Percentiles rank a stretch among this genome's conserved stretches.
Evolutionary conservation across 1,284 basidiomycete species (phyloP).

Genomic region (Schizophyllum commune): DNA sequence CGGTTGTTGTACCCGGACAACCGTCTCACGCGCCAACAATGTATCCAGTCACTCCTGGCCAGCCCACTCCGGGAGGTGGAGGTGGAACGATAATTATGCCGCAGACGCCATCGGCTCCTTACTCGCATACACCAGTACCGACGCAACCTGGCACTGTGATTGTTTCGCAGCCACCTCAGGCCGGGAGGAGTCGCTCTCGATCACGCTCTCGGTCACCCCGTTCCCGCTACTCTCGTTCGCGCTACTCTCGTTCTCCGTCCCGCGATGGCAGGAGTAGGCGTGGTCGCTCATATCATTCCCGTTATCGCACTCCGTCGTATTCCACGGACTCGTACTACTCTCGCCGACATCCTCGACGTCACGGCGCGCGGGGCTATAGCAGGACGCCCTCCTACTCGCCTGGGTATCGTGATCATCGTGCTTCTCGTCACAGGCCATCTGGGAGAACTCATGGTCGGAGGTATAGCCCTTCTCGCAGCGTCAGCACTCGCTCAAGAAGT

Average conservation of each 20-base stretch:
- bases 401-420: neutral
- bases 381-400: neutral
- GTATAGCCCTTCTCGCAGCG: too few relatives aligned
- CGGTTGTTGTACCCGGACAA: neutral
- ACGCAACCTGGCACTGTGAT: constrained; percentile 7
- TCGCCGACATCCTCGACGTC: neutral
- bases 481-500: neutral
- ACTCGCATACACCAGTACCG: neutral
- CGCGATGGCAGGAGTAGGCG: constrained; percentile 10
- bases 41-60: neutral
- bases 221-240: neutral
- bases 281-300: constrained; percentile 12
- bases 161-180: neutral
- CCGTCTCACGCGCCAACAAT: too few relatives aligned
- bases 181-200: constrained; percentile 10
- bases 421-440: too few relatives aligned
- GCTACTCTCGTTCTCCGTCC: constrained; percentile 1
- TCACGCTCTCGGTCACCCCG: constrained; percentile 17
- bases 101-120: neutral
- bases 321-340: neutral
- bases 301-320: constrained; percentile 2
- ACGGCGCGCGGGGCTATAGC: neutral
- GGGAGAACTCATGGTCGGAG: too few relatives aligned
- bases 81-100: neutral
- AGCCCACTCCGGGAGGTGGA: neutral